Evolutionary conservation across 2,329 filamentous ascomycete genomes (phyloP).

Genomic region (Sporothrix globosa): DNA sequence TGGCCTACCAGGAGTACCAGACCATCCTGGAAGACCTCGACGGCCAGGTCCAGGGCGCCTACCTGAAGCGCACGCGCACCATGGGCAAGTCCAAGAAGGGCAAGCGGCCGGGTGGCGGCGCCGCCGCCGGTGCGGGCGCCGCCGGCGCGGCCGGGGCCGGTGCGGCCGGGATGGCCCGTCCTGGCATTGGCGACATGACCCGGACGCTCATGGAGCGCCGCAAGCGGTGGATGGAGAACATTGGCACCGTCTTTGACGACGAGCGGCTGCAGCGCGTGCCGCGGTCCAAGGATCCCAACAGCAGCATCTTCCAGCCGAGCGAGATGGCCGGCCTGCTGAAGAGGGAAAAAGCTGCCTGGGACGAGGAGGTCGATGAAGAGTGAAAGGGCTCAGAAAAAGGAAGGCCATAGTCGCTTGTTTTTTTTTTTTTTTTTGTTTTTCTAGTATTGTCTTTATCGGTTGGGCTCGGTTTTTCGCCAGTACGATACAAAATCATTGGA

Average conservation of each 20-base stretch:
- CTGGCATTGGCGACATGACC: conserved; percentile 86
- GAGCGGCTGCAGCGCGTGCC: conserved; percentile 76
- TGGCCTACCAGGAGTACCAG: conserved; percentile 95
- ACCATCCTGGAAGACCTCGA: conserved; percentile 97
- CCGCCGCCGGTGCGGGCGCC: conserved; percentile 61
- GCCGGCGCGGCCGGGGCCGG: conserved; percentile 51
- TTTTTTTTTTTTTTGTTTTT: background rate
- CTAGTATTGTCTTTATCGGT: background rate
- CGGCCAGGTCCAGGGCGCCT: conserved; percentile 89
- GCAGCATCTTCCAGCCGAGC: conserved; percentile 72
- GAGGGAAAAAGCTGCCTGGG: conserved; percentile 78
- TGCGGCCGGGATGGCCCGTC: conserved; percentile 61
- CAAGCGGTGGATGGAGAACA: conserved; percentile 85
- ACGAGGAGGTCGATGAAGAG: conserved; percentile 73
- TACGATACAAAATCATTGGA: conserved; percentile 6
- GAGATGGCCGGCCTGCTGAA: conserved; percentile 75
- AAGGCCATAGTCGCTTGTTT: background rate
- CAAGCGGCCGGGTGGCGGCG: conserved; percentile 53
- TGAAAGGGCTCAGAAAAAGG: conserved; percentile 27
- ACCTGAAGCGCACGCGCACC: conserved; percentile 91
- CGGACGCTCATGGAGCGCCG: conserved; percentile 91
- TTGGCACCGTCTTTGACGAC: conserved; percentile 87
- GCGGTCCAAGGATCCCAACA: conserved; percentile 62
- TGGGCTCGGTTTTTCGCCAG: background rate
- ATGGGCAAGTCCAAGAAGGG: conserved; percentile 95